A percentile compares a stretch with the other conserved stretches of the same genome.
Conservation (phyloP, 2,329 filamentous ascomycete genomes). For the Sclerotinia minor region DNA sequence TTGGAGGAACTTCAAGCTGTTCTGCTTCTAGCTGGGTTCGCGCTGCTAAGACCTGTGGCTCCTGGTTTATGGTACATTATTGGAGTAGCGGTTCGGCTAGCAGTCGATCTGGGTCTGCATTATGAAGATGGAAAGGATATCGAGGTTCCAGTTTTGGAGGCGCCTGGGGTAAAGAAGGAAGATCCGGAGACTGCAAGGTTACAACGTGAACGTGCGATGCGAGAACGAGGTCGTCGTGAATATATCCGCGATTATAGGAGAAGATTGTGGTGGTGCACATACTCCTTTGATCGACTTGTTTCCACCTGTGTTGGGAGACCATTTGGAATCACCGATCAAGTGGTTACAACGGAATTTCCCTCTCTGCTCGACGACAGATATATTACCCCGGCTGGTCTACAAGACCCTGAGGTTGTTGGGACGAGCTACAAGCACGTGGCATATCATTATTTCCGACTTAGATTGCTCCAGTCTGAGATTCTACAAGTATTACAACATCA, state of each 20-base stretch:
- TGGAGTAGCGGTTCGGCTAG: conserved; percentile 85
- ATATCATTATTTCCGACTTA: conserved; percentile 87
- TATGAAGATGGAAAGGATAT: conserved; percentile 79
- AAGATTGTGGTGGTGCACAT: conserved; percentile 95
- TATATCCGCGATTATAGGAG: conserved; percentile 85
- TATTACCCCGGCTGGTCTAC: conserved; percentile 78
- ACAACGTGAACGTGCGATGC: conserved; percentile 41
- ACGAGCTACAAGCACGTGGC: conserved; percentile 89
- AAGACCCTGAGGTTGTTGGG: conserved; percentile 58
- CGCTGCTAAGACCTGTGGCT: conserved; percentile 83
- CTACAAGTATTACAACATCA: conserved; percentile 91
- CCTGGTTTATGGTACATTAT: conserved; percentile 97
- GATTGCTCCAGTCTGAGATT: conserved; percentile 90
- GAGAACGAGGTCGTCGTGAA: conserved; percentile 68
- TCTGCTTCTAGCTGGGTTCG: conserved; percentile 85
- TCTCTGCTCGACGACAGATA: conserved; percentile 84
- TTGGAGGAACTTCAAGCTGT: conserved; percentile 94
- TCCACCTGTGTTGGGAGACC: conserved; percentile 91
- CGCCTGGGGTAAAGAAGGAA: conserved; percentile 42
- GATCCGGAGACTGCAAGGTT: conserved; percentile 40
- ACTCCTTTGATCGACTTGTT: conserved; percentile 91
- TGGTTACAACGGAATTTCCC: conserved; percentile 93
- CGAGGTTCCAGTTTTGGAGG: conserved; percentile 57
- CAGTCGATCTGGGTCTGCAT: conserved; percentile 87
- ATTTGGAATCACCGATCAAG: conserved; percentile 93